These are phyloP conservation scores for Trametes punicea DNA, from an alignment of 768 basidiomycete genomes.

Conservation along the genomic window DNA sequence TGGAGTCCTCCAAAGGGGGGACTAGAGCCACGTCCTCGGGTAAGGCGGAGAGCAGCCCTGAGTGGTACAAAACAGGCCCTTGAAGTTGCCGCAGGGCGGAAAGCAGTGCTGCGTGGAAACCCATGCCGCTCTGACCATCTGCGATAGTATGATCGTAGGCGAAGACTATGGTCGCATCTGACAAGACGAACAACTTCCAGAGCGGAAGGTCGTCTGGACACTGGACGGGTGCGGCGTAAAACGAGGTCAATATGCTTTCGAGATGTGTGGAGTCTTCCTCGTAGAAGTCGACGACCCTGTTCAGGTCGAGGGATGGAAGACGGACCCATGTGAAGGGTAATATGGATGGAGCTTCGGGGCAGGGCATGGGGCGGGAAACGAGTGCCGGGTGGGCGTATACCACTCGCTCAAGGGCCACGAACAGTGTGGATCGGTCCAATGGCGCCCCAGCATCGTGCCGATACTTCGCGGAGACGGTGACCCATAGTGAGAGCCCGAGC, in stretches of 20 bases:
- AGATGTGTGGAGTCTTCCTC: constrained; percentile 21
- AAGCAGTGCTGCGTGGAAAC: constrained; percentile 36
- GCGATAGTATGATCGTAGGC: constrained; percentile 38
- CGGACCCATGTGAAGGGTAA: constrained; percentile 27
- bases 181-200: constrained; percentile 38
- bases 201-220: constrained; percentile 29
- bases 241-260: constrained; percentile 23
- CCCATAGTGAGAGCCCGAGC: neutral
- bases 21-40: constrained; percentile 21
- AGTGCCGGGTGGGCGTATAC: constrained; percentile 31
- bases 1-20: constrained; percentile 31
- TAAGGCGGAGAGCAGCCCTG: constrained; percentile 5
- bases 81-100: constrained; percentile 26
- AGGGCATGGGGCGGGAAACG: neutral
- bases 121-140: constrained; percentile 39
- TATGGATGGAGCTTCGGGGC: neutral
- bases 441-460: neutral
- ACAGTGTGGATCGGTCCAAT: constrained; percentile 29
- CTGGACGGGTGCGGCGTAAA: constrained; percentile 31
- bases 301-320: constrained; percentile 31
- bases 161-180: constrained; percentile 34
- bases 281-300: constrained; percentile 31
- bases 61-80: neutral
- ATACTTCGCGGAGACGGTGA: constrained; percentile 3
- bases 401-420: constrained; percentile 27